phyloP scores from a whole-genome alignment of 768 basidiomycete genomes.

The Boletus tomentosulus region DNA sequence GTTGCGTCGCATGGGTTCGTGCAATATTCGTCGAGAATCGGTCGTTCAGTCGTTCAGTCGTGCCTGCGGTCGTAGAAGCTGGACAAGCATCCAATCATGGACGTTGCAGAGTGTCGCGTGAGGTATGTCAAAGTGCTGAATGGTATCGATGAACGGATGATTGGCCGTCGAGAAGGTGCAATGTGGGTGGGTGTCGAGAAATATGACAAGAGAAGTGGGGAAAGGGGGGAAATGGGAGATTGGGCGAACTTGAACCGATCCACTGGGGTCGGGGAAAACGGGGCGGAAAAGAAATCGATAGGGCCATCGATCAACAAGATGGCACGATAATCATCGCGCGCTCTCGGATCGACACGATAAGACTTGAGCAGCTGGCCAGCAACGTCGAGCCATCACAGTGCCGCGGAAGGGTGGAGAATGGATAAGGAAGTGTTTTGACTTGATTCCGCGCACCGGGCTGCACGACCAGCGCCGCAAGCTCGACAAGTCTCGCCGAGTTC shows the following conservation, averaged over 20 bases:
- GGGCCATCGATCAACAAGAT: constrained; percentile 46
- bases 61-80: constrained; percentile 24
- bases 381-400: constrained; percentile 36
- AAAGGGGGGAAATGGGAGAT: constrained; percentile 22
- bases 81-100: constrained; percentile 17
- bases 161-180: constrained; percentile 24
- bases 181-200: constrained; percentile 20
- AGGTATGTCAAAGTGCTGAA: constrained; percentile 14
- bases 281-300: constrained; percentile 24
- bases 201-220: constrained; percentile 9
- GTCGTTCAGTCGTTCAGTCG: constrained; percentile 30
- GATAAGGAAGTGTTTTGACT: constrained; percentile 17
- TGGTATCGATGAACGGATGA: constrained; percentile 23
- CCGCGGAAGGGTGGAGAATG: constrained; percentile 13
- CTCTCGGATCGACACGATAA: constrained; percentile 33
- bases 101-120: constrained; percentile 12
- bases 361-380: constrained; percentile 37
- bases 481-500: constrained; percentile 23
- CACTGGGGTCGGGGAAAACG: constrained; percentile 22
- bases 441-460: constrained; percentile 30
- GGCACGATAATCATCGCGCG: constrained; percentile 28
- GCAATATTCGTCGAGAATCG: constrained; percentile 35
- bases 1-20: constrained; percentile 30
- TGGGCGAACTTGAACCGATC: constrained; percentile 25
- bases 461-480: constrained; percentile 31